phyloP scores from a whole-genome alignment of 768 basidiomycete genomes.

The Lanmaoa rubissima region DNA sequence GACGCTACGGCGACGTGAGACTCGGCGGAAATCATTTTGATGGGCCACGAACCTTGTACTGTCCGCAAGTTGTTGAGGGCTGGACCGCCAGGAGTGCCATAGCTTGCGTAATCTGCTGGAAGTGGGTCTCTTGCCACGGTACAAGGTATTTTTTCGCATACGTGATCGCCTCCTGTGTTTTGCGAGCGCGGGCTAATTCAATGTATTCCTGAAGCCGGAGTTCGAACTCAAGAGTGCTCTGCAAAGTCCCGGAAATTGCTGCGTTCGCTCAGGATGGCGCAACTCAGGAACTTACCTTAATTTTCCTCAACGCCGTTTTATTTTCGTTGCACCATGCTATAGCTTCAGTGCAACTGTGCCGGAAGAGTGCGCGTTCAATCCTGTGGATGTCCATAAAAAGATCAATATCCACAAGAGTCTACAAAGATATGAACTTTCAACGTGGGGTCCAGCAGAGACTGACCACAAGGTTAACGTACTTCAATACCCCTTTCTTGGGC shows the following conservation, averaged over 20 bases:
- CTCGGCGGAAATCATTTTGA: slow-evolving; percentile 1
- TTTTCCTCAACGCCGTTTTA: slow-evolving; percentile 86
- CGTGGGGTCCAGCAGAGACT: slow-evolving; percentile 14
- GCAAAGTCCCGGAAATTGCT: slow-evolving; percentile 21
- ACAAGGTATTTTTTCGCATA: slow-evolving; percentile 82
- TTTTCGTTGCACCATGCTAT: slow-evolving; percentile 97
- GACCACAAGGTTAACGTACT: slow-evolving; percentile 44
- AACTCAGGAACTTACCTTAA: slow-evolving; percentile 54
- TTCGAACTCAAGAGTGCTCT: slow-evolving; percentile 96
- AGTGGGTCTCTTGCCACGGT: slow-evolving; percentile 80
- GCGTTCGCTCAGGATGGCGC: slow-evolving; percentile 7
- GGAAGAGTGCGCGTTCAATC: slow-evolving; percentile 77
- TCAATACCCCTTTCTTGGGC: slow-evolving; percentile 78
- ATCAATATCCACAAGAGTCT: slow-evolving; percentile 89
- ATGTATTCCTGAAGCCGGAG: slow-evolving; percentile 95
- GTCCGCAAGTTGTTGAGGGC: slow-evolving; percentile 65
- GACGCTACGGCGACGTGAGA: slow-evolving; percentile 47
- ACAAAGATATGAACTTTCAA: slow-evolving; percentile 16
- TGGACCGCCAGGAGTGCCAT: slow-evolving; percentile 74
- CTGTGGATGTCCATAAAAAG: slow-evolving; percentile 85
- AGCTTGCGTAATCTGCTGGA: slow-evolving; percentile 72
- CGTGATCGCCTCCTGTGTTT: slow-evolving; percentile 72
- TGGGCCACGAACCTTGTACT: slow-evolving; percentile 67
- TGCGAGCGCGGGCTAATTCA: slow-evolving; percentile 73
- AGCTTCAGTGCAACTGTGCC: slow-evolving; percentile 83